These are phyloP conservation scores for Russula brevipes DNA, from an alignment of 768 basidiomycete species.

Conservation along the genomic window DNA sequence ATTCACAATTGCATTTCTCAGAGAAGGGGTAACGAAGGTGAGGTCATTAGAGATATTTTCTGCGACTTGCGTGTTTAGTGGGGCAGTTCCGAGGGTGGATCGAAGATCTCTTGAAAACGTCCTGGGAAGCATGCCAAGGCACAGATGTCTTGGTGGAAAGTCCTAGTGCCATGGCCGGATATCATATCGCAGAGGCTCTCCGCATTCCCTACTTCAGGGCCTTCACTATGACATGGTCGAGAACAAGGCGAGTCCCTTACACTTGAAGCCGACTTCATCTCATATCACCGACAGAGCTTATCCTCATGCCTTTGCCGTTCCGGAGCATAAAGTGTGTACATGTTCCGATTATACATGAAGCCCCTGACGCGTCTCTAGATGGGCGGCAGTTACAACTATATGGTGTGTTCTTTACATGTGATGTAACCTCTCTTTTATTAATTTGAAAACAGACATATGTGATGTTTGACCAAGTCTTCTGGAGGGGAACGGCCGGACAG, in stretches of 20 bases:
- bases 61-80: slow-evolving; percentile 9
- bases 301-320: slow-evolving; percentile 97
- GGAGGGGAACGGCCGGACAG: slow-evolving; percentile 90
- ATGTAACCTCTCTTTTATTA: slow-evolving; percentile 11
- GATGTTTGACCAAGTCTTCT: slow-evolving; percentile 97
- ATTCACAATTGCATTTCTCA: slow-evolving; percentile 92
- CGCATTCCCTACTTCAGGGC: slow-evolving; percentile 91
- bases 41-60: slow-evolving; percentile 12
- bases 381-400: slow-evolving; percentile 97
- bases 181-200: slow-evolving; percentile 94
- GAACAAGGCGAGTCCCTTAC: slow-evolving; percentile 58
- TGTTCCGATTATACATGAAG: neutral
- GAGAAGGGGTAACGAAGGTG: slow-evolving; percentile 84
- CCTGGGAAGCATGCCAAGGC: slow-evolving; percentile 94
- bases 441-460: slow-evolving; percentile 65
- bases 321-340: slow-evolving; percentile 74
- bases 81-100: slow-evolving; percentile 93
- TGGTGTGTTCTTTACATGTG: slow-evolving; percentile 48
- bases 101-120: slow-evolving; percentile 90
- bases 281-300: slow-evolving; percentile 62
- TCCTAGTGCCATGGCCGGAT: slow-evolving; percentile 95
- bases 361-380: slow-evolving; percentile 45
- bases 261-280: neutral
- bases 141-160: slow-evolving; percentile 93
- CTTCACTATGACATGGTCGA: slow-evolving; percentile 97